Evolutionary conservation across 2,329 filamentous ascomycete genomes (phyloP).

Genomic region (Talaromyces marneffei): DNA sequence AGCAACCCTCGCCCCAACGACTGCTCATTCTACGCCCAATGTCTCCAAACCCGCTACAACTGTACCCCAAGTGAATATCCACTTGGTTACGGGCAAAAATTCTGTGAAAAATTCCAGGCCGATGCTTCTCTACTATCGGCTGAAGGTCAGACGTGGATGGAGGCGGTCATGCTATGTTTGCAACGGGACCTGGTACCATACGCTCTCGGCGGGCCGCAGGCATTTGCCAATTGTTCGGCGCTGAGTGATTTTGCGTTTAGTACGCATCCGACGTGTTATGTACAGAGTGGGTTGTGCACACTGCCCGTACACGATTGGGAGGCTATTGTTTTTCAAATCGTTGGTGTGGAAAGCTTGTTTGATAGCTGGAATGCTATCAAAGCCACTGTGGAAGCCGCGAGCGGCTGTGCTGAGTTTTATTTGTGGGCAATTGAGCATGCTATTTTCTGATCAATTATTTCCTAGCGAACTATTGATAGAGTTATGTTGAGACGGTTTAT

Average conservation of each 20-base stretch:
- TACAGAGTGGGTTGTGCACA: conserved; percentile 21
- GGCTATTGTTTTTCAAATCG: conserved; percentile 18
- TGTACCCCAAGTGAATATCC: conserved; percentile 26
- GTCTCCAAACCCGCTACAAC: conserved; percentile 20
- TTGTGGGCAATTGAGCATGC: conserved; percentile 10
- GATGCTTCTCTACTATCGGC: conserved; percentile 16
- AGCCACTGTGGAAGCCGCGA: conserved; percentile 4
- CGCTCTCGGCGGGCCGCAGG: conserved; percentile 3
- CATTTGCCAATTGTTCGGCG: conserved; percentile 15
- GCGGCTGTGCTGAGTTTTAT: conserved; percentile 9
- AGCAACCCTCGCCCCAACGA: conserved; percentile 19
- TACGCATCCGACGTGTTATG: conserved; percentile 21
- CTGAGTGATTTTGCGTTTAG: conserved; percentile 19
- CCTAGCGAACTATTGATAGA: background rate
- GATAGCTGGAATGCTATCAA: conserved; percentile 11
- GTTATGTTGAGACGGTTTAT: background rate
- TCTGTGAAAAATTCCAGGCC: conserved; percentile 22
- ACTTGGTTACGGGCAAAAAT: conserved; percentile 26
- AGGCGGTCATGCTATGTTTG: conserved; percentile 25
- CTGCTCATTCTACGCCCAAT: conserved; percentile 25
- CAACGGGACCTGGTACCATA: conserved; percentile 23
- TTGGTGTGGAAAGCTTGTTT: conserved; percentile 5
- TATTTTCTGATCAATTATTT: background rate
- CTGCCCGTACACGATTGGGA: conserved; percentile 19
- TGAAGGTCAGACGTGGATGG: conserved; percentile 23